A percentile compares a stretch with the other conserved stretches of the same genome.
Evolutionary conservation across 805 yeast species (phyloP).

Genomic region (Candida anglica): DNA sequence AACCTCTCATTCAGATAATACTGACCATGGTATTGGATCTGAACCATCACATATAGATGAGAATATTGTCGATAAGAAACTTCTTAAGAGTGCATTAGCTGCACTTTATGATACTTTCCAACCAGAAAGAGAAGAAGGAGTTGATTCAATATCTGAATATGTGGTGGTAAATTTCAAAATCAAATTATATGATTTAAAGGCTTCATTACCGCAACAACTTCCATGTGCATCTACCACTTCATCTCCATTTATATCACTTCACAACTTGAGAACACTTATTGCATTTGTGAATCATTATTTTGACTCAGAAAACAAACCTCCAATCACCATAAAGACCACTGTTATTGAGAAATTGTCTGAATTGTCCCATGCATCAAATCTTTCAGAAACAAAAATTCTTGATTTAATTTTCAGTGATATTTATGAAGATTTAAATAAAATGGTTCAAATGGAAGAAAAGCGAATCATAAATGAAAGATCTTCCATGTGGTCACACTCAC

Average conservation of each 20-base stretch:
- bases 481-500: conserved; percentile 53
- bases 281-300: conserved; percentile 49
- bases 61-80: conserved; percentile 6
- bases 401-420: conserved; percentile 53
- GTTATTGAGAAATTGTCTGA: conserved; percentile 38
- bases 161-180: conserved; percentile 66
- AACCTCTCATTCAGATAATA: conserved; percentile 2
- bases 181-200: conserved; percentile 59
- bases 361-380: conserved; percentile 29
- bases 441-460: conserved; percentile 53
- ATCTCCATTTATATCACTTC: conserved; percentile 53
- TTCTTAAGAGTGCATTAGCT: conserved; percentile 36
- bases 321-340: conserved; percentile 34
- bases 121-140: conserved; percentile 7
- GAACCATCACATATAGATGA: background rate
- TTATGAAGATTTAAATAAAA: conserved; percentile 51
- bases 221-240: conserved; percentile 45
- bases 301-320: conserved; percentile 15
- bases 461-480: conserved; percentile 41
- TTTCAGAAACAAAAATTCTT: conserved; percentile 42
- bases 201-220: conserved; percentile 48
- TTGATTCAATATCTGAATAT: conserved; percentile 34
- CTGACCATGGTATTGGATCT: conserved; percentile 1
- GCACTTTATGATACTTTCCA: conserved; percentile 40
- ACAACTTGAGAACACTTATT: conserved; percentile 58